phyloP scores from a whole-genome alignment of 75 land plant genomes.

The Gnetum montanum region DNA sequence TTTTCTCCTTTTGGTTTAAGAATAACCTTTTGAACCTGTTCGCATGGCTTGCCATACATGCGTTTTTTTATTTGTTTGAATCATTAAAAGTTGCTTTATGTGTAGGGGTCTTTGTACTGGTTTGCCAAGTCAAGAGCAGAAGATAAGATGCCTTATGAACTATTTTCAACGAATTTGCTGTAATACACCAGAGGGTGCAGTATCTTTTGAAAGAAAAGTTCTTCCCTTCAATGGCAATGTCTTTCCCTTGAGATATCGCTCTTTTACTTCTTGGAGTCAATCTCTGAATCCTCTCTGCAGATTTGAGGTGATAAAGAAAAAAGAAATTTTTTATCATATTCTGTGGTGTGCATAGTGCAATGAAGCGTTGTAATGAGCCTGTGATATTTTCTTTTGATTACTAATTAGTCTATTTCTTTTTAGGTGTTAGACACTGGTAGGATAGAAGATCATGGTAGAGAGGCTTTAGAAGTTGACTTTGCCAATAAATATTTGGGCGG shows the following conservation, averaged over 20 bases:
- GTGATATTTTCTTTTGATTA: not conserved
- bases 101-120: constrained; percentile 26
- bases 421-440: constrained; percentile 46
- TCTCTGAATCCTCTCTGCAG: constrained; percentile 52
- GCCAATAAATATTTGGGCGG: constrained; percentile 90
- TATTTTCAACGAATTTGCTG: constrained; percentile 74
- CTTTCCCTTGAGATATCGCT: constrained; percentile 24
- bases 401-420: not conserved
- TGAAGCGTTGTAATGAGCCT: not conserved
- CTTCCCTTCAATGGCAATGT: constrained; percentile 26
- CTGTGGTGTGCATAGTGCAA: not conserved
- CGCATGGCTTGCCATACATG: too few species aligned
- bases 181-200: constrained; percentile 53
- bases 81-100: too few species aligned
- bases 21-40: too few species aligned
- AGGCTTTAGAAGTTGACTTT: constrained; percentile 95
- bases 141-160: constrained; percentile 72
- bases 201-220: constrained; percentile 87
- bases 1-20: too few species aligned
- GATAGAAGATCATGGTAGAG: constrained; percentile 60
- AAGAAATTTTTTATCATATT: not conserved
- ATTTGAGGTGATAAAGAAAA: constrained; percentile 48
- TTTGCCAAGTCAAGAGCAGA: constrained; percentile 41
- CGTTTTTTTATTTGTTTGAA: too few species aligned
- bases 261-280: constrained; percentile 42